These are phyloP conservation scores for Malus hybrid DNA, from an alignment of 331 rosid genomes.

Conservation along the genomic window DNA sequence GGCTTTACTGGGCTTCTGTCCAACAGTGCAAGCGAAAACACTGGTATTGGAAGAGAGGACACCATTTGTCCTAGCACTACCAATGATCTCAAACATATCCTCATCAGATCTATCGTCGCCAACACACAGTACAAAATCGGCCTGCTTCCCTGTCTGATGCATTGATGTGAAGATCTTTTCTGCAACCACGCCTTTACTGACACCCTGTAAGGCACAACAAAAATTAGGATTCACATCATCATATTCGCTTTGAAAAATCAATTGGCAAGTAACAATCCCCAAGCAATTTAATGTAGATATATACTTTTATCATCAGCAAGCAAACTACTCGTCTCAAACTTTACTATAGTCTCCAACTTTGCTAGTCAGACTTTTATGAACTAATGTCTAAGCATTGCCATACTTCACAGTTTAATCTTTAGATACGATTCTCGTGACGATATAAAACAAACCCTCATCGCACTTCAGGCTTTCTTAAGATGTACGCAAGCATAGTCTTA, in stretches of 20 bases:
- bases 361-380: not conserved
- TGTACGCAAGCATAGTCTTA: not conserved
- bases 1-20: slow-evolving; percentile 56
- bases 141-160: slow-evolving; percentile 36
- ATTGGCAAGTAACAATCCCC: not conserved
- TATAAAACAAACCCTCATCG: not conserved
- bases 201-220: slow-evolving; percentile 28
- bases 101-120: slow-evolving; percentile 56
- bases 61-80: slow-evolving; percentile 24
- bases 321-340: not conserved
- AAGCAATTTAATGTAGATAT: not conserved
- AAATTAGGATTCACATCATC: slow-evolving; percentile 9
- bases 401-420: no score
- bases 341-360: not conserved
- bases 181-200: slow-evolving; percentile 47
- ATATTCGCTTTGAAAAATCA: not conserved
- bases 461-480: not conserved
- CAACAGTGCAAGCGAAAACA: slow-evolving; percentile 49
- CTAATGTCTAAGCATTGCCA: not conserved
- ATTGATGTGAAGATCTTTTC: slow-evolving; percentile 41
- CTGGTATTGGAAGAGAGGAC: slow-evolving; percentile 28
- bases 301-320: not conserved
- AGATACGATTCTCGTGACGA: not conserved
- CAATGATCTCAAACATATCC: slow-evolving; percentile 46
- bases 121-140: slow-evolving; percentile 43